Conservation (phyloP, 192 early-diverging fungal genomes). For the Allomyces javanicus region DNA sequence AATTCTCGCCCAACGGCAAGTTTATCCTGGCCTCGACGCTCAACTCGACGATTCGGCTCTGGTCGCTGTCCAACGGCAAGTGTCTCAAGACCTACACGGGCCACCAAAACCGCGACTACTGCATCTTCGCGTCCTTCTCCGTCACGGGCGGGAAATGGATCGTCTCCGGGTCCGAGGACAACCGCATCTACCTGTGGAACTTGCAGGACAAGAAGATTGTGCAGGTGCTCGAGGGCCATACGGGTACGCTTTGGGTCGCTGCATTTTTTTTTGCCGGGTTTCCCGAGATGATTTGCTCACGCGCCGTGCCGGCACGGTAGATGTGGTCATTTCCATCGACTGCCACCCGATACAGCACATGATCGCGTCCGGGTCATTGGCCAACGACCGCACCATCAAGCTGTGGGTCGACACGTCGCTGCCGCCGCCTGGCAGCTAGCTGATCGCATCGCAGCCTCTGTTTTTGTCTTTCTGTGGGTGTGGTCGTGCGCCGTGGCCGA, state of each 20-base stretch:
- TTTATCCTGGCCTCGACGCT: constrained; percentile 87
- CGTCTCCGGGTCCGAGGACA: constrained; percentile 87
- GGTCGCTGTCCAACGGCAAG: constrained; percentile 85
- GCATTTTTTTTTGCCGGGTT: constrained; percentile 1
- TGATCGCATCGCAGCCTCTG: too few species aligned
- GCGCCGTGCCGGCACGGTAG: not conserved
- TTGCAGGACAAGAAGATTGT: constrained; percentile 89
- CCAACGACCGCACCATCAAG: constrained; percentile 5
- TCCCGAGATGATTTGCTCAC: not conserved
- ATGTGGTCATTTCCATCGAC: constrained; percentile 6
- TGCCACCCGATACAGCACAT: constrained; percentile 9
- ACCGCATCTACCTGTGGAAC: constrained; percentile 91
- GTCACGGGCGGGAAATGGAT: constrained; percentile 90
- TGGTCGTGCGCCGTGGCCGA: too few species aligned
- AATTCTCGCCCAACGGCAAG: constrained; percentile 98
- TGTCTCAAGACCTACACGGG: constrained; percentile 90
- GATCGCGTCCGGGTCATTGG: constrained; percentile 8
- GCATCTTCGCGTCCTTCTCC: constrained; percentile 82
- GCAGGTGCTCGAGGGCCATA: constrained; percentile 81
- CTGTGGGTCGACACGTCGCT: constrained; percentile 3
- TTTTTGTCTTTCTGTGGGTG: too few species aligned
- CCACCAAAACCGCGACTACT: constrained; percentile 78
- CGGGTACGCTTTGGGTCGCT: constrained; percentile 27
- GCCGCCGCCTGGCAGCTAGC: not conserved
- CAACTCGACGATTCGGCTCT: constrained; percentile 83